Conservation (phyloP, 1,284 basidiomycete genomes). For the Gomphus sp. region DNA sequence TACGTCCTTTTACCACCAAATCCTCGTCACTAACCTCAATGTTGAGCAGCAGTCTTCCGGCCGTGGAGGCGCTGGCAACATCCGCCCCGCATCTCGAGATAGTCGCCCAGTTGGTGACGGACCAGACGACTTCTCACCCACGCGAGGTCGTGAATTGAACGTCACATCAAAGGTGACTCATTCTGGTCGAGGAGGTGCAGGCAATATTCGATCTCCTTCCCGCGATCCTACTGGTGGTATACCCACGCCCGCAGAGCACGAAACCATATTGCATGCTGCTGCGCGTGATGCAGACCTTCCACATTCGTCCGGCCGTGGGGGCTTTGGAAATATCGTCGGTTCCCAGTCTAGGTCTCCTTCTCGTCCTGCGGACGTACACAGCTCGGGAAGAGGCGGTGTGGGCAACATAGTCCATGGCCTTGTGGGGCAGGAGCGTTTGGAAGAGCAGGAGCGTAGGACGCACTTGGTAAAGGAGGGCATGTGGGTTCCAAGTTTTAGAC, state of each 20-base stretch:
- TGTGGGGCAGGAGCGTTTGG: constrained; percentile 18
- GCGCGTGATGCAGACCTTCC: constrained; percentile 16
- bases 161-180: constrained; percentile 35
- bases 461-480: constrained; percentile 25
- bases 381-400: constrained; percentile 18
- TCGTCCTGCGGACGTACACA: constrained; percentile 10
- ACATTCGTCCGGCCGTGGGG: constrained; percentile 57
- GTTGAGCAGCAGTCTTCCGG: constrained; percentile 44
- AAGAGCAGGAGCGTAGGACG: constrained; percentile 36
- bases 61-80: constrained; percentile 61
- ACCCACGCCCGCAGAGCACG: constrained; percentile 29
- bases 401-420: constrained; percentile 21
- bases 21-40: not conserved
- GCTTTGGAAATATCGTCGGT: constrained; percentile 49
- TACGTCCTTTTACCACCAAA: constrained; percentile 14
- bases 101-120: constrained; percentile 23
- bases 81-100: constrained; percentile 37
- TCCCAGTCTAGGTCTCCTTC: constrained; percentile 13
- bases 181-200: constrained; percentile 67
- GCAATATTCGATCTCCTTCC: constrained; percentile 70
- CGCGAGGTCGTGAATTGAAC: constrained; percentile 44
- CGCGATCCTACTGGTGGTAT: constrained; percentile 32
- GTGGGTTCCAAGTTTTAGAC: constrained; percentile 25
- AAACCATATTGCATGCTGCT: constrained; percentile 33
- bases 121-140: constrained; percentile 35